Base-by-base conservation (phyloP, 768 basidiomycete species). In the Obba rivulosa region DNA sequence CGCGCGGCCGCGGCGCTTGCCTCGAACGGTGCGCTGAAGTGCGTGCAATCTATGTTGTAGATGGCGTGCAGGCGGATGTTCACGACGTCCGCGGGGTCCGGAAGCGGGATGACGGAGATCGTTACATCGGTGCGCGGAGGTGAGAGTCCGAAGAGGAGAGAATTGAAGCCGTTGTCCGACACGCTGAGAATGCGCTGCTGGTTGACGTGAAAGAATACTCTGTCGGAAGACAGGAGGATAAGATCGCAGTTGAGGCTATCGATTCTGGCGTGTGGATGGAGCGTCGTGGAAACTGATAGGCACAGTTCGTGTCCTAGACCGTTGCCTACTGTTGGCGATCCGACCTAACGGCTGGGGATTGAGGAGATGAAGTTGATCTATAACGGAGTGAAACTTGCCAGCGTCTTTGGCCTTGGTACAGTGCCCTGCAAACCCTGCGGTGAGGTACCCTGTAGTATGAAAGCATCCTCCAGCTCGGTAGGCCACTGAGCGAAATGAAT, bases 1-100 rank as follows among this genome's bases (percentile, higher is more conserved):
- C 43, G 41, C 36, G 66, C 47, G n/a, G 66, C 60, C 17, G 37
- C 48, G 17, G 55, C 28, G 41, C 68, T 41, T 21, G 57, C 58
- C 17, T 60, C 56, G 49, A 66, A 48, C 8, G 66, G 23, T 18
- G 68, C 66, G 8, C 36, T 18, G 52, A 58, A 65, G 37, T 61
- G 56, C 2, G 53, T 35, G 50, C 55, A 64, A 22, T 62, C 52
- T 20, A 65, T 34, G 45, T 52, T 45, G 54, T 69, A 71, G 43
- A 69, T 51, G 8, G 58, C 51, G 49, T 70, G 69, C 16, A 71
- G 51, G 21, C 69, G 48, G 45, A 70, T 49, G 53, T 68, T 68
- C 51, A 70, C 50, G 2, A 65, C 57, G 2, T 49, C 41, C 9
- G 68, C 59, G 3, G 48, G n/a, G 41, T 69, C 66, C 14, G 64